Conservation (phyloP, 192 early-diverging fungal genomes). For the Diversispora epigaea region DNA sequence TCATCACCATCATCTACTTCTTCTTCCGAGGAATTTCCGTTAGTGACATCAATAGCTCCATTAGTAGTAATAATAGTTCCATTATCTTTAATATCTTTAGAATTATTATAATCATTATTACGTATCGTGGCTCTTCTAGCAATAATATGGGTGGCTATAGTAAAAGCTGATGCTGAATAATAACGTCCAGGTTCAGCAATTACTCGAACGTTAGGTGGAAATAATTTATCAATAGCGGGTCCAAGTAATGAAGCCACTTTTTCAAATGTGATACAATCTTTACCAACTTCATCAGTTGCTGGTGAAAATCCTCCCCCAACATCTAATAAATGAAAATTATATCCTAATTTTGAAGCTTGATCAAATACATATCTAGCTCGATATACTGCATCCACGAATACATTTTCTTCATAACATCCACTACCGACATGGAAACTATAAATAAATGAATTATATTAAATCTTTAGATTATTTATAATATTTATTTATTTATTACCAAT, state of each 20-base stretch:
- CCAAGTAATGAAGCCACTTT: constrained; percentile 77
- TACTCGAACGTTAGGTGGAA: constrained; percentile 82
- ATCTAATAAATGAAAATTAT: constrained; percentile 71
- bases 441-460: constrained; percentile 33
- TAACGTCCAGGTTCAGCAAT: constrained; percentile 99
- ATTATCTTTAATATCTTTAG: not conserved
- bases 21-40: too few species aligned
- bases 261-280: constrained; percentile 77
- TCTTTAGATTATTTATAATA: not conserved
- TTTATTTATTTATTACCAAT: not conserved
- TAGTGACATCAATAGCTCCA: too few species aligned
- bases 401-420: constrained; percentile 86
- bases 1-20: not conserved
- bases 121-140: constrained; percentile 78
- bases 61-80: not conserved
- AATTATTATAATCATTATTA: constrained; percentile 32
- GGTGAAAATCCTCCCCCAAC: constrained; percentile 96
- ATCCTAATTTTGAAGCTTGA: constrained; percentile 74
- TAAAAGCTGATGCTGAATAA: constrained; percentile 92
- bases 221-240: constrained; percentile 74
- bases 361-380: constrained; percentile 89
- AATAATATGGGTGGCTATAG: constrained; percentile 89
- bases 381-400: constrained; percentile 87
- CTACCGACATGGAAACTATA: constrained; percentile 94
- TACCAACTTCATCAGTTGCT: constrained; percentile 41